Base-by-base conservation (phyloP, 129 eudicot genomes). In the Lonicera japonica region DNA sequence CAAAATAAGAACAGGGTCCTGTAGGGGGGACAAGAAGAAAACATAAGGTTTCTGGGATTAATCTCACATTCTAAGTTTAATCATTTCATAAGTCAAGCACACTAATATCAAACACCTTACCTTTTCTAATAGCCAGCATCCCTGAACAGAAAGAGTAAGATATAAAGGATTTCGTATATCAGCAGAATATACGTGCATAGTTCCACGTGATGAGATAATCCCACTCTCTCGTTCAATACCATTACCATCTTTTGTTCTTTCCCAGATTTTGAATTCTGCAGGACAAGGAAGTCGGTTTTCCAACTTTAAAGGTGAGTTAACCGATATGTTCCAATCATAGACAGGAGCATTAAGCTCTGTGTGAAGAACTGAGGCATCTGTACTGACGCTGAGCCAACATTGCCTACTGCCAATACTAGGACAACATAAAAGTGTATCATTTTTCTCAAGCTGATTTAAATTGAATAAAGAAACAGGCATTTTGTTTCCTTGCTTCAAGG, bases 271-370 rank as follows among this genome's bases (percentile, higher is more conserved):
- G 66, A 88, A 94, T 56, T 85, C 85, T 61, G 85, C 89, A 34
- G 96, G 82, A 76, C 95, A 94, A 52, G 99, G 95, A 83, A 94
- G 96, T 59, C 99, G 88, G 62, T 94, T 94, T 67, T 94, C 96
- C 77, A 94, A 70, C 78, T 83, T 94, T 65, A 94, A 71, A n/a
- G 99, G 96, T 58, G 99, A 83, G 57, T 78, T 88, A 3, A 86
- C 64, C 0, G 99, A 82, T 61, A 94, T 81, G 74, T 79, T 88
- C 99, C 96, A 94, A 75, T 94, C 99, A 75, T 88, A 94, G 22
- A 94, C 84, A 59, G 95, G 99, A n/a, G 79, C 67, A 77, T 88
- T 94, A 20, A 85, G 89, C 75, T 88, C 96, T 51, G 99, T 78
- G 5, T 94, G 96, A 64, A 88, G 92, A 85, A 83, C 95, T 65